Base-by-base conservation (phyloP, 1,284 basidiomycete species). In the Puccinia coronata region DNA sequence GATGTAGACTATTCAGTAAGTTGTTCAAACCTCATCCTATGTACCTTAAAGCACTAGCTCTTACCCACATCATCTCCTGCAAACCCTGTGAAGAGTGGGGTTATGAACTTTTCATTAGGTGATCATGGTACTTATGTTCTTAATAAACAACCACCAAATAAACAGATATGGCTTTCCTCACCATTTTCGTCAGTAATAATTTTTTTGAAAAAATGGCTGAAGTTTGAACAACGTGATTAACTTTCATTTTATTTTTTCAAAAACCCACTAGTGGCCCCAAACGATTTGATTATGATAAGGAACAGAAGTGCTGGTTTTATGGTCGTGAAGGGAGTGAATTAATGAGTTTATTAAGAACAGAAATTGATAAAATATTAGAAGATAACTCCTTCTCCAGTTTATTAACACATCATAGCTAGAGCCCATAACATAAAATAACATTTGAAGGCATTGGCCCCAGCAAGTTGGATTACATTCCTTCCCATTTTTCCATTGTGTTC, bases 1-100 rank as follows among this genome's bases (percentile, higher is more conserved):
- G 79, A 81, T 53, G 57, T 81, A 20, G 79, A 81, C 63, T 81
- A 73, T 43, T 81, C 79, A 31, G 79, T 81, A 53, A n/a, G n/a
- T n/a, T n/a, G n/a, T n/a, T n/a, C 31, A 55, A 36, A 9, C 20
- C 36, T 23, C 25, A 16, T 63, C 59, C 28, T 39, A 9, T 39
- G 12, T 20, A 51, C 4, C 18, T 16, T 36, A 12, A 41, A 39
- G 36, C 34, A 8, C 23, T 41, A 2, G 12, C 36, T 25, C 41
- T 11, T 11, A 6, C 31, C 23, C 59, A 11, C 16, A 23, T 67
- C 14, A 6, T 51, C 49, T 25, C 57, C 47, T 12, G 25, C 36
- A 43, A 5, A 5, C 43, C 47, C 43, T 61, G 39, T 25, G 1
- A 25, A 81, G 79, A 73, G 43, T 43, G 79, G 79, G 20, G 79